These are phyloP conservation scores for Zychaea mexicana DNA, from an alignment of 371 early-diverging fungal species.

Conservation along the genomic window DNA sequence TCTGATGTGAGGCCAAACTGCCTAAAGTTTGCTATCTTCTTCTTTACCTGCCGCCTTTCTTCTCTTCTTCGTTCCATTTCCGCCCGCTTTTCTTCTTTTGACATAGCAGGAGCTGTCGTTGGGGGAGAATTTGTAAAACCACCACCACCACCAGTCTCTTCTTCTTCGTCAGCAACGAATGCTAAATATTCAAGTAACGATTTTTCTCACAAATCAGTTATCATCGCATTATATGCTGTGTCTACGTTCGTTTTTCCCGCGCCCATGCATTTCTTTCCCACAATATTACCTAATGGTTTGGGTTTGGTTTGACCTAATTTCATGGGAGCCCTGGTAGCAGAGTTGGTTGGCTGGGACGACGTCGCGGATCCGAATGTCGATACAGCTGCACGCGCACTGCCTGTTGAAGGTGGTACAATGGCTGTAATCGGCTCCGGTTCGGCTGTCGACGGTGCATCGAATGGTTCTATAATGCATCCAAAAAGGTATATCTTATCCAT, in stretches of 20 bases:
- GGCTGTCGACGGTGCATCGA: constrained; percentile 18
- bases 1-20: not conserved
- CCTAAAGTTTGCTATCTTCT: not conserved
- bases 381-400: constrained; percentile 3
- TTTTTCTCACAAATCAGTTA: too few relatives aligned
- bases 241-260: too few relatives aligned
- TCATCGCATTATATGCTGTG: too few relatives aligned
- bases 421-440: constrained; percentile 26
- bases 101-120: constrained; percentile 17
- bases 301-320: constrained; percentile 40
- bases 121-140: too few relatives aligned
- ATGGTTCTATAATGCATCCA: constrained; percentile 19
- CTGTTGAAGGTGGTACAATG: constrained; percentile 15
- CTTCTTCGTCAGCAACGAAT: not conserved
- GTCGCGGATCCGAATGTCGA: constrained; percentile 25
- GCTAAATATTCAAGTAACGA: too few relatives aligned
- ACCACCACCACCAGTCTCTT: too few relatives aligned
- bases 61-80: constrained; percentile 64
- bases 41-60: constrained; percentile 61
- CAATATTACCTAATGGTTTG: constrained; percentile 31
- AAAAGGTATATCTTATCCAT: not conserved
- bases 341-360: not conserved
- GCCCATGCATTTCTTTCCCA: not conserved
- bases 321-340: constrained; percentile 26
- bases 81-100: constrained; percentile 55